Conservation (phyloP, 116 monocot species). For the Zostera marina region DNA sequence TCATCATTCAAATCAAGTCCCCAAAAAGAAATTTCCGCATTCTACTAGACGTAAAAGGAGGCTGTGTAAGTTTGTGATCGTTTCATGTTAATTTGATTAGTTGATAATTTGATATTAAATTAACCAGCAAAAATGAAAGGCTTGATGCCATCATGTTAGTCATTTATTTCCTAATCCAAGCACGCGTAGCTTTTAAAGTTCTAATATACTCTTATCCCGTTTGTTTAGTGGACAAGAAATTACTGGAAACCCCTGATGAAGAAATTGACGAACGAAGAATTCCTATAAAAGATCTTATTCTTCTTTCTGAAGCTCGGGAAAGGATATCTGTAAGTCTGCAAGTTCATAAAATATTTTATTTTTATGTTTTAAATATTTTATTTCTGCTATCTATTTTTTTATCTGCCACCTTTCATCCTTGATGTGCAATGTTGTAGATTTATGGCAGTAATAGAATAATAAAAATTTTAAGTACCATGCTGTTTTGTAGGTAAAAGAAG, state of each 20-base stretch:
- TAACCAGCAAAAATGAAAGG: no score
- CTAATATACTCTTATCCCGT: not conserved
- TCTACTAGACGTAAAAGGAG: slow-evolving; percentile 32
- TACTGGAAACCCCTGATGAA: slow-evolving; percentile 48
- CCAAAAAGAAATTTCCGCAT: slow-evolving; percentile 45
- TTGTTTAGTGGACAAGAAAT: slow-evolving; percentile 37
- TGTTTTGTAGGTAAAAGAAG: slow-evolving; percentile 37
- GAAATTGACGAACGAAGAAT: slow-evolving; percentile 44
- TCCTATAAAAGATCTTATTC: slow-evolving; percentile 46
- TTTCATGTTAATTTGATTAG: no score
- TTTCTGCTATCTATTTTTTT: no score
- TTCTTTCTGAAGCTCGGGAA: slow-evolving; percentile 49
- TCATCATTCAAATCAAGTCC: slow-evolving; percentile 9
- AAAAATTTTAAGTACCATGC: not conserved
- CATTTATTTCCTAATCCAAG: no score
- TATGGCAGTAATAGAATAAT: not conserved
- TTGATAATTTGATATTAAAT: no score
- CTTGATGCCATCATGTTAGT: no score
- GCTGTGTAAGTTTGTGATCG: slow-evolving; percentile 27
- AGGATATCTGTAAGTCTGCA: slow-evolving; percentile 20
- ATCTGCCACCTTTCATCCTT: not conserved
- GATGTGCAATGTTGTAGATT: not conserved
- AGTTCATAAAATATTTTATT: no score
- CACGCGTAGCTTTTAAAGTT: no score
- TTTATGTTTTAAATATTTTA: no score